phyloP scores from a whole-genome alignment of 2,329 filamentous ascomycete species.

The Colletotrichum sidae region DNA sequence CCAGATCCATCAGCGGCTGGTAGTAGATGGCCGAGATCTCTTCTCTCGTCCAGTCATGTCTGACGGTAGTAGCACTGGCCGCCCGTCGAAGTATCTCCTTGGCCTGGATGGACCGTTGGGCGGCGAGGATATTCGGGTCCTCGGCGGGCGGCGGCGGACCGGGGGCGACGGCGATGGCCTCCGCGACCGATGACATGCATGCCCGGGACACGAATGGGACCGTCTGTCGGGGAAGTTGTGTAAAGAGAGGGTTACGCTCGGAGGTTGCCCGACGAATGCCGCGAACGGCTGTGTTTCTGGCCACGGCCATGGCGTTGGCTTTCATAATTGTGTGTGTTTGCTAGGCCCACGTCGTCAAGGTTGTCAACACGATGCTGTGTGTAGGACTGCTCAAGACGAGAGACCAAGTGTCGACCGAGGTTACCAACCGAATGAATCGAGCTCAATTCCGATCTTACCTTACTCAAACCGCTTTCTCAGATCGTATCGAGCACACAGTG shows the following conservation, averaged over 20 bases:
- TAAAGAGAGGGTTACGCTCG: not conserved
- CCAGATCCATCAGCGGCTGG: constrained; percentile 82
- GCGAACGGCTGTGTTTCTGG: constrained; percentile 15
- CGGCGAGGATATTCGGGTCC: constrained; percentile 11
- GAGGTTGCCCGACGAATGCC: constrained; percentile 2
- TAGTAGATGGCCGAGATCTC: constrained; percentile 87
- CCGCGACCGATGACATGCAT: constrained; percentile 32
- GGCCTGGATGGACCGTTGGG: constrained; percentile 25
- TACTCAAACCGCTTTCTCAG: not conserved
- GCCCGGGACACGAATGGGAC: constrained; percentile 6
- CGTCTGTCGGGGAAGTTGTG: not conserved
- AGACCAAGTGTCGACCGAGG: too few relatives aligned
- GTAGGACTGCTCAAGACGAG: not conserved
- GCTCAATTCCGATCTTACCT: too few relatives aligned
- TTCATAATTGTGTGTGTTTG: constrained; percentile 8
- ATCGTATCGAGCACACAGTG: not conserved
- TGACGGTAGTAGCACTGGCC: constrained; percentile 68
- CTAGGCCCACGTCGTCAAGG: not conserved
- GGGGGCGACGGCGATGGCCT: constrained; percentile 26
- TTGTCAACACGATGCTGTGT: not conserved
- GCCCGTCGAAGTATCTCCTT: constrained; percentile 60
- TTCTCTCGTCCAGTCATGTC: constrained; percentile 83
- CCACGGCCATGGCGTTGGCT: constrained; percentile 11
- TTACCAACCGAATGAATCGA: too few relatives aligned
- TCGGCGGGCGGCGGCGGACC: constrained; percentile 26